Percentiles rank a stretch among this genome's conserved stretches.
These are phyloP conservation scores for Russula earlei DNA, from an alignment of 768 basidiomycete genomes.

Conservation along the genomic window DNA sequence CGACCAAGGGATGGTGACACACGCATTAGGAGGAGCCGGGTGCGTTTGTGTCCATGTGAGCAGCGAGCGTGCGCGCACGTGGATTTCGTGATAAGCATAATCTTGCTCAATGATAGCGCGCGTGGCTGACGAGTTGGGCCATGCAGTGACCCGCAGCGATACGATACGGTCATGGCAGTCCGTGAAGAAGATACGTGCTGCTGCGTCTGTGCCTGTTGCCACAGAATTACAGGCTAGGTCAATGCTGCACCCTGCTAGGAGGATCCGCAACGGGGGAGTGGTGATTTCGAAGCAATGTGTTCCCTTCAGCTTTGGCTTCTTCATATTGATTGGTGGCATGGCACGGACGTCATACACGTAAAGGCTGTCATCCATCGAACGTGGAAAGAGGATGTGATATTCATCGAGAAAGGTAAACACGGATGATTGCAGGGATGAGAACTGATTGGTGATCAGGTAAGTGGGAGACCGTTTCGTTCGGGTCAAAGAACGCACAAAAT, in stretches of 20 bases:
- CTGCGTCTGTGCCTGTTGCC: not conserved
- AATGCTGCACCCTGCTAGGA: not conserved
- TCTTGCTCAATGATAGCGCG: not conserved
- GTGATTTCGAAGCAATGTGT: slow-evolving; percentile 10
- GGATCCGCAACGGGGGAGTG: not conserved
- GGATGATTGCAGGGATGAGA: not conserved
- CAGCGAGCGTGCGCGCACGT: not conserved
- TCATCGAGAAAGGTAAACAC: slow-evolving; percentile 2
- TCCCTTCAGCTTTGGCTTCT: not conserved
- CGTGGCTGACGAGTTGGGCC: not conserved
- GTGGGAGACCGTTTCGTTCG: too few species aligned
- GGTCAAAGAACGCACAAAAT: slow-evolving; percentile 1
- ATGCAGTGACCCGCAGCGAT: not conserved
- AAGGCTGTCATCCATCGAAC: not conserved
- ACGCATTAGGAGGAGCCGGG: slow-evolving; percentile 1
- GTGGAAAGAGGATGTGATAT: slow-evolving; percentile 8
- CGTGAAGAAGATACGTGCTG: not conserved
- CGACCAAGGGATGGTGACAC: slow-evolving; percentile 4
- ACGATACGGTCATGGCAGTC: not conserved
- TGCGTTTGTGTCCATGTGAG: slow-evolving; percentile 1
- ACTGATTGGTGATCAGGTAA: not conserved
- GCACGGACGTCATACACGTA: slow-evolving; percentile 4
- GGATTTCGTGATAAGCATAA: not conserved
- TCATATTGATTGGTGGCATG: slow-evolving; percentile 1
- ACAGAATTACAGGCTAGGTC: not conserved